Evolutionary conservation across 768 basidiomycete genomes (phyloP).

Genomic region (Hericium erinaceus): DNA sequence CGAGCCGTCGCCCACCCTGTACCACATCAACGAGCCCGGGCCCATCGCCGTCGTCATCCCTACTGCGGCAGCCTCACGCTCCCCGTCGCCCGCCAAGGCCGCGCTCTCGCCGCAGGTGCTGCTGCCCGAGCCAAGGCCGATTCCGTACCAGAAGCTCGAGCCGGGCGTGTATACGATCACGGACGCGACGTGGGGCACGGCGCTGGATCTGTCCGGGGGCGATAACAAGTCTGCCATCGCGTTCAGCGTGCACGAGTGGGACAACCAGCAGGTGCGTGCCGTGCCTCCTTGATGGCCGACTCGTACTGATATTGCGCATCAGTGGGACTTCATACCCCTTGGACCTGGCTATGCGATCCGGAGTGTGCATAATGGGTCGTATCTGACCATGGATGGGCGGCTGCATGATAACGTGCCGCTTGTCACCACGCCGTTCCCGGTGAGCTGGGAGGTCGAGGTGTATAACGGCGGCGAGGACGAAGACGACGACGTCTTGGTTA

Average conservation of each 20-base stretch:
- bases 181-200: conserved; percentile 12
- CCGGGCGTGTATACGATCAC: conserved; percentile 11
- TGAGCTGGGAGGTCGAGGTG: conserved; percentile 14
- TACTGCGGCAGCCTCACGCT: not conserved
- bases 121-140: not conserved
- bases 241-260: conserved; percentile 13
- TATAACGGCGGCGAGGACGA: conserved; percentile 7
- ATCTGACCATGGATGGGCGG: not conserved
- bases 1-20: not conserved
- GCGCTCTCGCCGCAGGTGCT: not conserved
- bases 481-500: conserved; percentile 7
- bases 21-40: not conserved
- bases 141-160: not conserved
- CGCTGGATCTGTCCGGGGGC: conserved; percentile 12
- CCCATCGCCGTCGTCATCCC: not conserved
- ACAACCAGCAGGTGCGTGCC: conserved; percentile 12
- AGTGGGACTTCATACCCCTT: not conserved
- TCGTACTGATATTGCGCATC: not conserved
- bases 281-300: not conserved
- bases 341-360: not conserved
- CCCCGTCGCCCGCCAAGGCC: not conserved
- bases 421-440: conserved; percentile 10
- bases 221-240: conserved; percentile 10
- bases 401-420: not conserved
- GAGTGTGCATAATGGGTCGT: not conserved